A percentile compares a stretch with the other conserved stretches of the same genome.
phyloP scores from a whole-genome alignment of 2,329 filamentous ascomycete species.

The Periconia sp. region DNA sequence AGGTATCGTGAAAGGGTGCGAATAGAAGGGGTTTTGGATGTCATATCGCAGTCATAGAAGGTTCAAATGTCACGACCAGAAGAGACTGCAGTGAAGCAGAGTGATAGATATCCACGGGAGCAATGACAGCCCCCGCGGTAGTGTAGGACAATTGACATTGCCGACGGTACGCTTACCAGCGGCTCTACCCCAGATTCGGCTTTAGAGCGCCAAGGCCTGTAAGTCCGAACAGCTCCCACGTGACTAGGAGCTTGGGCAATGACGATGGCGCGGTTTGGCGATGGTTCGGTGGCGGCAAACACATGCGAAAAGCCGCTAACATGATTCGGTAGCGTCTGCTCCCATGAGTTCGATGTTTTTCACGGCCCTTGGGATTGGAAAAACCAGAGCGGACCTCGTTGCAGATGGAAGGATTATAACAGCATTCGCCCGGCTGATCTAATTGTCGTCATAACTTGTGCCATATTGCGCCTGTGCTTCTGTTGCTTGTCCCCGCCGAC shows the following conservation, averaged over 20 bases:
- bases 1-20: slow-evolving; percentile 39
- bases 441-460: too few relatives aligned
- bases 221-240: neutral
- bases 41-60: slow-evolving; percentile 39
- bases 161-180: slow-evolving; percentile 24
- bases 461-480: neutral
- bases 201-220: neutral
- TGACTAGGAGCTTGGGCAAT: neutral
- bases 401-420: neutral
- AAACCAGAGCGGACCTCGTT: neutral
- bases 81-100: neutral
- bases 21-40: slow-evolving; percentile 35
- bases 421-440: too few relatives aligned
- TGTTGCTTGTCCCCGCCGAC: neutral
- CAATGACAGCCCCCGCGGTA: too few relatives aligned
- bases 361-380: neutral
- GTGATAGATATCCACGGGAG: neutral
- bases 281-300: neutral
- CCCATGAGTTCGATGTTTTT: too few relatives aligned
- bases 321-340: too few relatives aligned
- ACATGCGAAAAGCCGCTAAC: too few relatives aligned
- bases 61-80: slow-evolving; percentile 32
- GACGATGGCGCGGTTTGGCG: neutral
- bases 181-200: slow-evolving; percentile 18
- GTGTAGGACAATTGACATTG: too few relatives aligned